Evolutionary conservation across 148 eudicot genomes (phyloP), one percentile per base, ranked within the genome.

Genomic region (Diospyros kaki): DNA sequence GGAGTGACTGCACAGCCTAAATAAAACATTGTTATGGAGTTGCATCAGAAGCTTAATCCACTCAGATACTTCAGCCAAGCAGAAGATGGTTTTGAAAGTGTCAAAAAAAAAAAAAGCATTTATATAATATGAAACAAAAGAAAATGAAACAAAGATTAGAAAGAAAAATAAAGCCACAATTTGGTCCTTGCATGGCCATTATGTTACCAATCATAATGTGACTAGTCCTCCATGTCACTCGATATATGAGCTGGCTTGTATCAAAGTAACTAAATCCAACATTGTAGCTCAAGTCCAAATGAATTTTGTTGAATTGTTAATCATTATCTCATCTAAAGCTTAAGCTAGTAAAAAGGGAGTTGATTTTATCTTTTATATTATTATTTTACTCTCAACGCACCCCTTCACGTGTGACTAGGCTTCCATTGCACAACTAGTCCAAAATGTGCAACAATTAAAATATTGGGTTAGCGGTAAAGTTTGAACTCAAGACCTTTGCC

Each of bases 161-260:
- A 52, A 52, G 15, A 2, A 38, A 51, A 60, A 2, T 17, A 51
- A 14, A 5, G 58, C 42, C 41, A 14, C 44, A 18, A 68, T 38
- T 10, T 66, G 70, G 52, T 48, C 55, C 70, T 48, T 48, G 70
- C 15, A 17, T 68, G 59, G 18, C 44, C 72, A 4, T 38, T 14
- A 69, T 53, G 72, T 45, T 58, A 17, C 42, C 74, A 15, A 44
- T 46, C 64, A 52, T 71, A 40, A 56, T 43, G 52, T 15, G 28
- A 28, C 46, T 15, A 15, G 12, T 44, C 51, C 42, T 72, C 39
- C 58, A 44, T 17, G 3, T 17, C 28, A 72, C 41, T 44, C 5
- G 14, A 58, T 72, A 45, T 5, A 68, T 58, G 43, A 51, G n/a
- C 43, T 10, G 4, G n/a, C 8, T 10, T 7, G 42, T 5, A 69